Conservation (phyloP, 2,329 filamentous ascomycete genomes). For the Talaromyces sp. region DNA sequence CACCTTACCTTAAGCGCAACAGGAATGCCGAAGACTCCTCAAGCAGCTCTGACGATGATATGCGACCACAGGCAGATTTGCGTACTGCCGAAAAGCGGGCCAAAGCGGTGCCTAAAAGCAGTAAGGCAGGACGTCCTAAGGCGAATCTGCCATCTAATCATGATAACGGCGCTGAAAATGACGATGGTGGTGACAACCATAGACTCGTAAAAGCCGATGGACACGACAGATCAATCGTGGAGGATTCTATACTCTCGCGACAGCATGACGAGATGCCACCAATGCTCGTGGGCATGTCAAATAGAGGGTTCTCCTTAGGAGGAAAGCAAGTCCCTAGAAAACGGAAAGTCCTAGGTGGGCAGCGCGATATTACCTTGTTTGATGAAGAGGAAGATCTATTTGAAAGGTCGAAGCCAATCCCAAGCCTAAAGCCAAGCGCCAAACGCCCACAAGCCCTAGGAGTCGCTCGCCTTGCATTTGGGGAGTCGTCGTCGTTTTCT, state of each 20-base stretch:
- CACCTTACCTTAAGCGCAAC: slow-evolving; percentile 81
- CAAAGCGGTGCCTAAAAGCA: neutral
- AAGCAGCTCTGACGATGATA: slow-evolving; percentile 26
- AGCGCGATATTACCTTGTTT: slow-evolving; percentile 64
- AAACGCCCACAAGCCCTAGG: slow-evolving; percentile 19
- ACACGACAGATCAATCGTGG: neutral
- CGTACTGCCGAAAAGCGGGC: neutral
- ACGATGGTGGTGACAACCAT: neutral
- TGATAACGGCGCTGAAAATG: neutral
- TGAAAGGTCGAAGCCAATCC: slow-evolving; percentile 25
- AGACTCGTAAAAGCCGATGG: neutral
- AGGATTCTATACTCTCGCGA: slow-evolving; percentile 14
- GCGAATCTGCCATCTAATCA: neutral
- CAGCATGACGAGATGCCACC: slow-evolving; percentile 20
- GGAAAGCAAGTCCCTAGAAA: slow-evolving; percentile 59
- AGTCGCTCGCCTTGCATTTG: slow-evolving; percentile 31
- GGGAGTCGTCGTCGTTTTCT: slow-evolving; percentile 60
- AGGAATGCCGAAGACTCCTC: slow-evolving; percentile 50
- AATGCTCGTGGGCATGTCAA: slow-evolving; percentile 30
- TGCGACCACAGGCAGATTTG: slow-evolving; percentile 13
- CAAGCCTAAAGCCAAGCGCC: slow-evolving; percentile 22
- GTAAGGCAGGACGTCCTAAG: neutral
- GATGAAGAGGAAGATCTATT: slow-evolving; percentile 63
- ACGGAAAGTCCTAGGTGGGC: slow-evolving; percentile 64
- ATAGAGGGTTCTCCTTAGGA: slow-evolving; percentile 24